Percentiles rank a stretch among this genome's conserved stretches.
Evolutionary conservation across 2,329 filamentous ascomycete species (phyloP).

Genomic region (Ascomycota sp.): DNA sequence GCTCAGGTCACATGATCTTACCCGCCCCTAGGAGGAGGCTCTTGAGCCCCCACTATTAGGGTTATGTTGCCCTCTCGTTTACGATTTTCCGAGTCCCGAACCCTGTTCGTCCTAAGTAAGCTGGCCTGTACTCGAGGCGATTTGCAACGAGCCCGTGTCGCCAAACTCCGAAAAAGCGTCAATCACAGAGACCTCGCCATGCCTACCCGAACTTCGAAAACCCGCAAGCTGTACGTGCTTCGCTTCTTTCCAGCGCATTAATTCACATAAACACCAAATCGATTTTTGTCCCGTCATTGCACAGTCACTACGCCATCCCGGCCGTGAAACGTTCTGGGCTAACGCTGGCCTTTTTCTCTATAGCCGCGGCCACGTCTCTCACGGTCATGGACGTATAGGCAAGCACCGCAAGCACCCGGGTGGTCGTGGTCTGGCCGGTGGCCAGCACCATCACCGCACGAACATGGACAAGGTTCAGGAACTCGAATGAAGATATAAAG

Average conservation of each 20-base stretch:
- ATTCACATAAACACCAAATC: too few species aligned
- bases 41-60: slow-evolving; percentile 10
- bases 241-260: slow-evolving; percentile 1
- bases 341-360: slow-evolving; percentile 6
- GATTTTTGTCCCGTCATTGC: not conserved
- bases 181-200: slow-evolving; percentile 30
- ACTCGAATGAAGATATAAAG: slow-evolving; percentile 4
- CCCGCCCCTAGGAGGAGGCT: too few species aligned
- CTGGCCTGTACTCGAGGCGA: slow-evolving; percentile 18
- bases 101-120: slow-evolving; percentile 6
- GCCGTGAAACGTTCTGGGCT: slow-evolving; percentile 2
- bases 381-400: slow-evolving; percentile 93
- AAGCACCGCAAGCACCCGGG: slow-evolving; percentile 89
- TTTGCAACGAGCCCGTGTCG: slow-evolving; percentile 13
- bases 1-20: slow-evolving; percentile 10
- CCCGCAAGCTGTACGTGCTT: slow-evolving; percentile 50
- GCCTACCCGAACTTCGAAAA: slow-evolving; percentile 56
- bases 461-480: slow-evolving; percentile 57
- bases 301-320: not conserved
- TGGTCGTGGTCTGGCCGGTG: slow-evolving; percentile 83
- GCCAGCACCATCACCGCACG: slow-evolving; percentile 63
- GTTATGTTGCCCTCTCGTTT: slow-evolving; percentile 19
- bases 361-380: slow-evolving; percentile 91
- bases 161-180: slow-evolving; percentile 18
- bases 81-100: slow-evolving; percentile 11